Evolutionary conservation across 192 early-diverging fungal genomes (phyloP).

Genomic region (Backusella liffmaniae): DNA sequence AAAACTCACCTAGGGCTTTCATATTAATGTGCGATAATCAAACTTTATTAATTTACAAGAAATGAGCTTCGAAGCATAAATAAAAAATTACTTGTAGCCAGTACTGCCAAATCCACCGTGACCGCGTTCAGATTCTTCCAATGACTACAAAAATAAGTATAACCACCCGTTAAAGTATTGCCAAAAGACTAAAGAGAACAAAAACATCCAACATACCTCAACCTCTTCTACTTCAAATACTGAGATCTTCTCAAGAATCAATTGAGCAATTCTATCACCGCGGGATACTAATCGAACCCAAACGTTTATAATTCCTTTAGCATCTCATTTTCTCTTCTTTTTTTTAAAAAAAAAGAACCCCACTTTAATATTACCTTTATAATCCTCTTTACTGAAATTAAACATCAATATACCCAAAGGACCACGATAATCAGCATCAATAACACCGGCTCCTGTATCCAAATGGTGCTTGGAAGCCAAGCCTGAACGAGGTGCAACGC

Average conservation of each 20-base stretch:
- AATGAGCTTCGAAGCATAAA: too few relatives aligned
- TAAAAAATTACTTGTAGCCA: slow-evolving; percentile 12
- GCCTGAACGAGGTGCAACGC: slow-evolving; percentile 92
- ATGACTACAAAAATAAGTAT: slow-evolving; percentile 11
- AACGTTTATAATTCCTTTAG: neutral
- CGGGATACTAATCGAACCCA: slow-evolving; percentile 58
- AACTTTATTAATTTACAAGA: too few relatives aligned
- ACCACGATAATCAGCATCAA: slow-evolving; percentile 92
- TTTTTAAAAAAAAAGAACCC: neutral
- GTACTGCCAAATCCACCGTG: slow-evolving; percentile 21
- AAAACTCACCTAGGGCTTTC: too few relatives aligned
- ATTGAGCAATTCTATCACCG: slow-evolving; percentile 95
- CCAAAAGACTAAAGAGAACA: neutral
- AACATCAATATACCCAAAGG: slow-evolving; percentile 84
- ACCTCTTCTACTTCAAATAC: slow-evolving; percentile 81
- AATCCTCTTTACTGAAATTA: slow-evolving; percentile 77
- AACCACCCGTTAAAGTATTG: neutral
- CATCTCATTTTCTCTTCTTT: neutral
- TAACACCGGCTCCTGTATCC: slow-evolving; percentile 88
- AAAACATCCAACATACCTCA: slow-evolving; percentile 45
- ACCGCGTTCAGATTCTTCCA: slow-evolving; percentile 17
- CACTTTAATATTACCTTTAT: slow-evolving; percentile 26
- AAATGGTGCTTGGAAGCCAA: slow-evolving; percentile 89
- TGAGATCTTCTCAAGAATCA: slow-evolving; percentile 85
- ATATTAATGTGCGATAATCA: too few relatives aligned